phyloP scores from a whole-genome alignment of 2,329 filamentous ascomycete genomes.

The Herpotrichia juniperi region DNA sequence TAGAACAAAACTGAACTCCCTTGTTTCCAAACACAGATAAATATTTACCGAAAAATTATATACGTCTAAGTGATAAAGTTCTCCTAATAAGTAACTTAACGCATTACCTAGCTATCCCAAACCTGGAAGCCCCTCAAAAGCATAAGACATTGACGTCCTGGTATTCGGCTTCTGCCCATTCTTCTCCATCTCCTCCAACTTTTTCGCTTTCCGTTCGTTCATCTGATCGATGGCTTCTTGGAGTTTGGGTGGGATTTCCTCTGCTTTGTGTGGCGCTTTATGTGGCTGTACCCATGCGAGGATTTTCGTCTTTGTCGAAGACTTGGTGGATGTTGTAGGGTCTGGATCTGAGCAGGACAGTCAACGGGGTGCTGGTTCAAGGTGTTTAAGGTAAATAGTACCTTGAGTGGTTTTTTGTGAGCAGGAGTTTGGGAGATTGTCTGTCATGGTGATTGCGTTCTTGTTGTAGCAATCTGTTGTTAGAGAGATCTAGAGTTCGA shows the following conservation, averaged over 20 bases:
- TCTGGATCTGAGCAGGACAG: too few relatives aligned
- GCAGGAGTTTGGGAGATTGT: too few relatives aligned
- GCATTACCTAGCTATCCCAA: too few relatives aligned
- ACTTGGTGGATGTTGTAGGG: neutral
- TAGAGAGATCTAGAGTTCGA: too few relatives aligned
- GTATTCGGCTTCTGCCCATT: conserved; percentile 1
- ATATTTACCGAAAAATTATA: too few relatives aligned
- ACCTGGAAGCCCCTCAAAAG: neutral
- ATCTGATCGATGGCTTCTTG: conserved; percentile 3
- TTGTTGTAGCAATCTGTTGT: too few relatives aligned
- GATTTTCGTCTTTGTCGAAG: neutral
- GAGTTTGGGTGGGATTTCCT: neutral
- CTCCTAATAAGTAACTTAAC: neutral
- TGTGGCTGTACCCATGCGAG: neutral
- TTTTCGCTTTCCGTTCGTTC: neutral
- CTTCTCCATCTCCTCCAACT: conserved; percentile 1
- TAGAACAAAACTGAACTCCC: too few relatives aligned
- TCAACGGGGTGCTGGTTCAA: too few relatives aligned
- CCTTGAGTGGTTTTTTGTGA: too few relatives aligned
- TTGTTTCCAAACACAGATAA: too few relatives aligned
- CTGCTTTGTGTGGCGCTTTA: neutral
- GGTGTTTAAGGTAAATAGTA: too few relatives aligned
- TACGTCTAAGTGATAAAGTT: neutral
- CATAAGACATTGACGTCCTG: neutral
- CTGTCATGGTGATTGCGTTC: too few relatives aligned